Conservation (phyloP, 495 filamentous ascomycete species). For the Pseudotulostoma volvatum region DNA sequence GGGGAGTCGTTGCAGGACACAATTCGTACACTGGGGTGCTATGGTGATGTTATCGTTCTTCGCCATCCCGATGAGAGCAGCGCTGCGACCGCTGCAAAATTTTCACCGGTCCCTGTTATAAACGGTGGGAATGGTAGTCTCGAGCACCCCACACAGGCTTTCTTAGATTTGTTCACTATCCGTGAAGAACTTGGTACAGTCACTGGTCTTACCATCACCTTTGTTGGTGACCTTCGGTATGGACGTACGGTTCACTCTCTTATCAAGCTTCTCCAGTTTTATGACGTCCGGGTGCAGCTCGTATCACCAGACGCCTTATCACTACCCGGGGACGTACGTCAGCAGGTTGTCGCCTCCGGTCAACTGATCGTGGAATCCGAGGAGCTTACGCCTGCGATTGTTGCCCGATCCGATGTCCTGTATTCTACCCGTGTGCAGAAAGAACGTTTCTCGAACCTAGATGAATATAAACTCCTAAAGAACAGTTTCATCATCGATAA, state of each 20-base stretch:
- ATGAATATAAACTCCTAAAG: conserved; percentile 73
- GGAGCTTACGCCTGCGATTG: conserved; percentile 67
- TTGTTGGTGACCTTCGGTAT: conserved; percentile 81
- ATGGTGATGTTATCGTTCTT: conserved; percentile 84
- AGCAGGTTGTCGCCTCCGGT: conserved; percentile 50
- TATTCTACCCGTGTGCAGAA: conserved; percentile 96
- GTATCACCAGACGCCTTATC: conserved; percentile 67
- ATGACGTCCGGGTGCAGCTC: conserved; percentile 84
- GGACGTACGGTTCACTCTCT: conserved; percentile 90
- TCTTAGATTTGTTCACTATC: conserved; percentile 98
- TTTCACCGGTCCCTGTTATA: conserved; percentile 77
- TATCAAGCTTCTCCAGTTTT: conserved; percentile 81
- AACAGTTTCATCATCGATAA: conserved; percentile 79
- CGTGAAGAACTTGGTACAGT: conserved; percentile 93
- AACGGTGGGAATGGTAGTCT: conserved; percentile 91
- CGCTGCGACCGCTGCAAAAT: conserved; percentile 66
- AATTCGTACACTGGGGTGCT: conserved; percentile 81
- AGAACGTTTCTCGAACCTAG: conserved; percentile 70
- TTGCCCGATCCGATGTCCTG: conserved; percentile 70
- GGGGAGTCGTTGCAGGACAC: conserved; percentile 89
- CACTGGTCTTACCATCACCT: conserved; percentile 85
- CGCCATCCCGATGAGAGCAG: conserved; percentile 74
- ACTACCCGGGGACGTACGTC: conserved; percentile 56
- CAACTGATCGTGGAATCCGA: conserved; percentile 60
- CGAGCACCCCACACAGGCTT: conserved; percentile 94